phyloP scores from a whole-genome alignment of 2,329 filamentous ascomycete genomes.

The Exophiala phaeomuriformis region DNA sequence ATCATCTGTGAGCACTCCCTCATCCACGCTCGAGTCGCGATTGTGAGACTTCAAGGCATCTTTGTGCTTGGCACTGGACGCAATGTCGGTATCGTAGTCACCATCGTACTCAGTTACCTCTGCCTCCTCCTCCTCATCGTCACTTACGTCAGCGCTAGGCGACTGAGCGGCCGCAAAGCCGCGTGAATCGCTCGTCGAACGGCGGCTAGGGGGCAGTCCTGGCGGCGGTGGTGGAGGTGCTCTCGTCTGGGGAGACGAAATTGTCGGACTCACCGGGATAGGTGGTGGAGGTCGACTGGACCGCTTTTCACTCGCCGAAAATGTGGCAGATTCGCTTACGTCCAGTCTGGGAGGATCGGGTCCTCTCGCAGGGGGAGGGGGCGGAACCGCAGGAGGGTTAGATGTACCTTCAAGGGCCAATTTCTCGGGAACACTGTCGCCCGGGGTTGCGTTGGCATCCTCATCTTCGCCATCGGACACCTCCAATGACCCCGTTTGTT shows the following conservation, averaged over 20 bases:
- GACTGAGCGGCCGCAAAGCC: constrained; percentile 28
- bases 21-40: constrained; percentile 68
- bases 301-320: constrained; percentile 34
- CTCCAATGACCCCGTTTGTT: not conserved
- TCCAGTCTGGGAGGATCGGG: constrained; percentile 7
- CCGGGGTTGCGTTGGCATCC: constrained; percentile 2
- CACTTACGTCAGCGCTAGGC: constrained; percentile 50
- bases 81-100: constrained; percentile 96
- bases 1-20: constrained; percentile 51
- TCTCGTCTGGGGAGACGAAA: constrained; percentile 42
- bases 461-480: constrained; percentile 10
- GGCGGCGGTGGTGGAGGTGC: constrained; percentile 58
- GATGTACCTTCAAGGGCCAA: constrained; percentile 30
- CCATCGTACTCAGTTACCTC: constrained; percentile 93
- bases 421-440: constrained; percentile 12
- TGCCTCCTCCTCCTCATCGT: constrained; percentile 46
- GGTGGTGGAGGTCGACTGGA: constrained; percentile 38
- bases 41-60: constrained; percentile 80
- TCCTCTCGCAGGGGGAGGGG: constrained; percentile 22
- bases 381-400: constrained; percentile 38
- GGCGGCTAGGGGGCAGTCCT: constrained; percentile 46
- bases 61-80: constrained; percentile 85
- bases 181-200: constrained; percentile 53
- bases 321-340: constrained; percentile 29
- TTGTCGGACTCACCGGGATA: constrained; percentile 29